Evolutionary conservation across 2,329 filamentous ascomycete species (phyloP).

Genomic region (Neofusicoccum ribis): DNA sequence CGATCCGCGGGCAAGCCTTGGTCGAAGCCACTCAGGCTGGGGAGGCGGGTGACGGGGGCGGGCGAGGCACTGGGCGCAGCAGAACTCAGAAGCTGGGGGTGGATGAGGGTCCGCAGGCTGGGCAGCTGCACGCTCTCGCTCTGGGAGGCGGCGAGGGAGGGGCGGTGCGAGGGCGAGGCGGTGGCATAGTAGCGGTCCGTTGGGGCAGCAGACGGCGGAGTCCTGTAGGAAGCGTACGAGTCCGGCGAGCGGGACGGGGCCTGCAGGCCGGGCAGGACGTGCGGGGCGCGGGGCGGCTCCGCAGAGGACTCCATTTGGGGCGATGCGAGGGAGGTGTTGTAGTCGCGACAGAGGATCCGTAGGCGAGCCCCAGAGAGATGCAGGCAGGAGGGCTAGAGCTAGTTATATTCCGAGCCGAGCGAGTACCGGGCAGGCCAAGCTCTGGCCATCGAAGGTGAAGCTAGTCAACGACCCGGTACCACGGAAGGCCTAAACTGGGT

Average conservation of each 20-base stretch:
- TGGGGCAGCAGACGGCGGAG: not conserved
- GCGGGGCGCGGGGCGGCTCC: not conserved
- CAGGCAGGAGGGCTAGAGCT: constrained; percentile 13
- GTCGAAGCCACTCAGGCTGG: constrained; percentile 26
- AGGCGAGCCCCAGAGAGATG: not conserved
- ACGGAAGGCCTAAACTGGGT: constrained; percentile 6
- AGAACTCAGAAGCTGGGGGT: constrained; percentile 38
- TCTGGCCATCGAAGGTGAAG: constrained; percentile 17
- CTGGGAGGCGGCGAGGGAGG: constrained; percentile 4
- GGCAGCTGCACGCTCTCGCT: constrained; percentile 30
- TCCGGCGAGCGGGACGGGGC: constrained; percentile 9
- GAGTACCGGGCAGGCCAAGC: constrained; percentile 17
- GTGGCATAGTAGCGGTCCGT: constrained; percentile 23
- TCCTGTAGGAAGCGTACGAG: constrained; percentile 6
- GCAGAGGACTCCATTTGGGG: not conserved
- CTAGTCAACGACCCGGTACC: constrained; percentile 15
- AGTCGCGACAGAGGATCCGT: not conserved
- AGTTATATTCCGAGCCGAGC: constrained; percentile 20
- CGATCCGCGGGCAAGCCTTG: constrained; percentile 26
- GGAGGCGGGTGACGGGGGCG: constrained; percentile 10
- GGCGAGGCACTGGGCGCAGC: constrained; percentile 26
- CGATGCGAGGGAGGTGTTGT: not conserved
- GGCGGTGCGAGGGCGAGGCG: constrained; percentile 27
- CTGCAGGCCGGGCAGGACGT: not conserved
- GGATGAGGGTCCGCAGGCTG: constrained; percentile 39